These are phyloP conservation scores for Keqinozyma sinolaborantium DNA, from an alignment of 1,139 yeast genomes.

Conservation along the genomic window DNA sequence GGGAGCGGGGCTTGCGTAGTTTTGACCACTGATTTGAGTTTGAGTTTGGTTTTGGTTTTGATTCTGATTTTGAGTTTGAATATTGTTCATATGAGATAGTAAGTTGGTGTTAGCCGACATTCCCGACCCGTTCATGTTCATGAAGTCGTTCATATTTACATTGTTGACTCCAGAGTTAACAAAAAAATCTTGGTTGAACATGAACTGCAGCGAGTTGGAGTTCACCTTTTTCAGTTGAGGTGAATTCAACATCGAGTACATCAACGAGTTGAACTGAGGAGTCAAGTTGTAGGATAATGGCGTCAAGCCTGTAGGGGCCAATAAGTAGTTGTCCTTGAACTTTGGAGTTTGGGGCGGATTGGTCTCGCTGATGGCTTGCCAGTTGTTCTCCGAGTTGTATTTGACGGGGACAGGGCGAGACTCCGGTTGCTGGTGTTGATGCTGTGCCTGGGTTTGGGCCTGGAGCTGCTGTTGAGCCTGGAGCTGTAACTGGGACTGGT, in stretches of 20 bases:
- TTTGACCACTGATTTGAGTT: no score
- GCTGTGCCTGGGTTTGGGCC: conserved; percentile 1
- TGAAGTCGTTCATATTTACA: conserved; percentile 4
- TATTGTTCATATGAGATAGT: no score
- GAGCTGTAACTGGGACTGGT: conserved; percentile 3
- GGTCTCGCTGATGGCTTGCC: conserved; percentile 7
- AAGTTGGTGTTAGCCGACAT: conserved; percentile 4
- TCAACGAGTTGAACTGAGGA: conserved; percentile 42
- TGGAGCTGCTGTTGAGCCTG: conserved; percentile 2
- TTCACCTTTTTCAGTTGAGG: conserved; percentile 23
- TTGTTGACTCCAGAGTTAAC: conserved; percentile 8
- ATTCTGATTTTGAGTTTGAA: no score
- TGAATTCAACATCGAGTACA: conserved; percentile 40
- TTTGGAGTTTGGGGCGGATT: conserved; percentile 36
- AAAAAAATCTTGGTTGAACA: conserved; percentile 30
- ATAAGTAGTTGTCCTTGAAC: conserved; percentile 26
- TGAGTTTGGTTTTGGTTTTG: conserved; percentile 1
- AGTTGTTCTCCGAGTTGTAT: conserved; percentile 25
- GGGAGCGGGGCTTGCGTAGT: conserved; percentile 1
- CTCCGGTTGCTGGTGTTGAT: conserved; percentile 9
- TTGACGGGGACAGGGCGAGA: conserved; percentile 19
- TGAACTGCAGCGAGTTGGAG: conserved; percentile 18
- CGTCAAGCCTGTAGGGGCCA: conserved; percentile 31
- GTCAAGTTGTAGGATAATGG: conserved; percentile 32
- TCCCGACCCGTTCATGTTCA: conserved; percentile 2